Base-by-base conservation (phyloP, 2,329 filamentous ascomycete genomes). In the Colletotrichum plurivorum region DNA sequence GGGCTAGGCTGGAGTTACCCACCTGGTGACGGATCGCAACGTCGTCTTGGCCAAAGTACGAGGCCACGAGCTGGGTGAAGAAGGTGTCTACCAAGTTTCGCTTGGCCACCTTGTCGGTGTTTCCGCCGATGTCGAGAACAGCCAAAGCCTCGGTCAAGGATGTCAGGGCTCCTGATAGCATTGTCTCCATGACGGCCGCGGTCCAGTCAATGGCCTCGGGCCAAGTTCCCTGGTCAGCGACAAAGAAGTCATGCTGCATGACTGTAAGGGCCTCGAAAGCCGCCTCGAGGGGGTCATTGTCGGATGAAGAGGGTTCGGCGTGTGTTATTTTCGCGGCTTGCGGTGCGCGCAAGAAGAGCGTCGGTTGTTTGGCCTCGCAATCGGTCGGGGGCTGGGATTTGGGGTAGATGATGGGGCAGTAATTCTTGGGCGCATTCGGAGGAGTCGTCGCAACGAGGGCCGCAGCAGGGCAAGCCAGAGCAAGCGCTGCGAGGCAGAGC, bases 191-290 rank as follows among this genome's bases (percentile, higher is more conserved):
- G 9, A 98, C 94, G 4, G 95, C 95, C 18, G 91, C 92, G 0
- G 95, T 98, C 95, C 95, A 98, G 82, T 98, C 95, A 75, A 97
- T 98, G 39, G 93, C 88, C 1, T 86, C 85, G 0, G 94, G 94
- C 94, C 95, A 98, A 27, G 90, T 94, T 12, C 93, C 94, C 43
- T 92, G 83, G 86, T 93, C 93, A 5, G 92, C 81, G 54, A 90
- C 87, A 77, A 96, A 98, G 81, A 94, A 97, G 27, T 86, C 83
- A 60, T 88, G 84, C 78, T 98, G 94, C 85, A 98, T 89, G 6
- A 92, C 89, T 54, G 89, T 85, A 71, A 98, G 84, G 6, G 93
- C 92, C 56, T 86, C 79, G 54, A 93, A 82, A 20, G 91, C 83
- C 69, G 88, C 79, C 39, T 84, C 80, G 1, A 89, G 80, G 15